Conservation (phyloP, 139 green algal genomes). For the Medakamo hakoo region DNA sequence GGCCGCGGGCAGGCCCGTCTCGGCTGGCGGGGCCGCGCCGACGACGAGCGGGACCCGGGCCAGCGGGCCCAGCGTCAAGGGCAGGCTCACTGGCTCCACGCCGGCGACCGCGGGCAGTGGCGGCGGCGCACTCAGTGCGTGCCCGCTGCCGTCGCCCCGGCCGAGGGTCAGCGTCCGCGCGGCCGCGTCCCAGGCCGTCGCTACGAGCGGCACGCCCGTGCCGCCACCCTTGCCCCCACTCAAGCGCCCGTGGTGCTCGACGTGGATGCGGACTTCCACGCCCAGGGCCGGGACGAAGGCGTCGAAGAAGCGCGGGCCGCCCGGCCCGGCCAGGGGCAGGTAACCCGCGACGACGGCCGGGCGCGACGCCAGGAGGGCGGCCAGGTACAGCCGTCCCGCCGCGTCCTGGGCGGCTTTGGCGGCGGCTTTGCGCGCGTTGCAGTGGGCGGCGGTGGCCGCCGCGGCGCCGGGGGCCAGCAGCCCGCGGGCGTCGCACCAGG, state of each 20-base stretch:
- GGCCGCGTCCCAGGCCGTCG: constrained; percentile 3
- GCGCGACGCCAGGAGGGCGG: constrained; percentile 37
- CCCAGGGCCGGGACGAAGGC: constrained; percentile 61
- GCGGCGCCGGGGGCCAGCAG: constrained; percentile 17
- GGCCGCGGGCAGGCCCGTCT: no score
- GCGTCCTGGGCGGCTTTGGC: constrained; percentile 40
- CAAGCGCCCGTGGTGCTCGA: constrained; percentile 5
- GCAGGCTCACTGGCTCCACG: constrained; percentile 10
- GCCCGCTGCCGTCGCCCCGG: no score
- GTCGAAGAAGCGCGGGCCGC: constrained; percentile 50
- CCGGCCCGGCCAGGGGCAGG: no score
- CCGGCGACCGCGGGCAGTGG: no score
- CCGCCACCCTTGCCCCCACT: no score
- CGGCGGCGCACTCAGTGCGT: no score
- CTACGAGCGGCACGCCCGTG: no score
- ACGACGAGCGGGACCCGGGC: constrained; percentile 20
- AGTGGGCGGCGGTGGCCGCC: constrained; percentile 38
- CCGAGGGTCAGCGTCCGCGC: background rate
- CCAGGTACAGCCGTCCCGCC: constrained; percentile 54
- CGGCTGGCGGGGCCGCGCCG: constrained; percentile 3
- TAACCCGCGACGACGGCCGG: constrained; percentile 44
- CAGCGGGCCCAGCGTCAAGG: constrained; percentile 20
- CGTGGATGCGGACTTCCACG: constrained; percentile 34
- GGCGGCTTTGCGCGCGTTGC: constrained; percentile 63
- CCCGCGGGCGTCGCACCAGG: background rate